Evolutionary conservation across 1,284 basidiomycete species (phyloP), one percentile per base, ranked within the genome.

Genomic region (Exobasidium cylindrosporum): DNA sequence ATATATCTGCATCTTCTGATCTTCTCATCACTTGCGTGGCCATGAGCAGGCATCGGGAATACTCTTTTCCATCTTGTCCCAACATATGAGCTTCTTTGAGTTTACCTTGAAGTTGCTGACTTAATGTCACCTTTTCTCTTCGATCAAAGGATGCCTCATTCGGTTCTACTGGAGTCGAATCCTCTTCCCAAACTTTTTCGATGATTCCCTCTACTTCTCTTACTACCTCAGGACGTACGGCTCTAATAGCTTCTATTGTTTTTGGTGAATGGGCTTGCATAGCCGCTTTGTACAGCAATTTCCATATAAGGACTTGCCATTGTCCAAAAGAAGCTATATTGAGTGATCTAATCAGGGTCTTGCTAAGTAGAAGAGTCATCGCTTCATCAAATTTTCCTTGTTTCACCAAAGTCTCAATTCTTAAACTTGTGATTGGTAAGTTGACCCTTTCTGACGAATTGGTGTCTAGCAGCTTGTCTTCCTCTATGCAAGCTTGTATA

Each of bases 131-230:
- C 2, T 29, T 13, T 35, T 26, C 5, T 55, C 26, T 44, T 17
- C 30, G 53, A 55, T 29, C 53, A 28, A 50, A 50, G 21, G 47
- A 44, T 31, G 53, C 53, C 21, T 55, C 53, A 31, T 44, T 44
- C 4, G 3, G 53, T 35, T 29, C 30, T 21, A 28, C 29, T 6
- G 21, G 14, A 21, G 14, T 23, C 24, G 7, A 7, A 7, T 26
- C 53, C 29, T 55, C 21, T 14, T 26, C 32, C 5, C 4, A 40
- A 13, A 26, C 30, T 3, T 21, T 31, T 44, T 4, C 53, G 14
- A 26, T 3, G 5, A 31, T 21, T 24, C 47, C 47, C 14, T 50
- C 47, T 14, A 50, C 47, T 14, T 50, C 47, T 24, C 47, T 24
- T 10, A 21, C 47, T 10, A 50, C 47, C 14, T 50, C 47, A 10